Conservation (phyloP, 164 flowering plant genomes). For the Annona cherimola region DNA sequence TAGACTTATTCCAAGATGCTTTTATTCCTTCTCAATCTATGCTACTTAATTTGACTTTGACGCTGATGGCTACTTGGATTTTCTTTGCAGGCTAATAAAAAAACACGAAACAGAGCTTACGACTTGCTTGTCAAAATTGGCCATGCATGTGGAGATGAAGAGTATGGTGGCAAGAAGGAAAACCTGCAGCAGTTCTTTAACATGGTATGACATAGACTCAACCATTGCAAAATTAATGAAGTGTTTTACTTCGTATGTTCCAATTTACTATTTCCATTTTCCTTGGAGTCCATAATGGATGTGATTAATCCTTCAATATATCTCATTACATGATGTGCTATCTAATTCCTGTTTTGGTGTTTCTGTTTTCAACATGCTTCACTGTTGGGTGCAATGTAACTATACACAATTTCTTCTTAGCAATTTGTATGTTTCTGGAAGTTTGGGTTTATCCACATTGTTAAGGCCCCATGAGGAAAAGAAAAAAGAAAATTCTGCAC, state of each 20-base stretch:
- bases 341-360: background rate
- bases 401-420: background rate
- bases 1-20: background rate
- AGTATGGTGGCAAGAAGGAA: slow-evolving; percentile 70
- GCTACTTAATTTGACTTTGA: background rate
- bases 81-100: slow-evolving; percentile 68
- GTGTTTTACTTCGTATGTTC: too few relatives aligned
- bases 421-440: too few relatives aligned
- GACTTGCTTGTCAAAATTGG: slow-evolving; percentile 92
- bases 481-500: too few relatives aligned
- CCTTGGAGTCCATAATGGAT: too few relatives aligned
- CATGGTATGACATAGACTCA: slow-evolving; percentile 47
- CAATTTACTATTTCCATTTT: too few relatives aligned
- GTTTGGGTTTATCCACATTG: too few relatives aligned
- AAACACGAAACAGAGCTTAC: slow-evolving; percentile 94
- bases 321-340: background rate
- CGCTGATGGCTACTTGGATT: background rate
- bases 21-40: background rate
- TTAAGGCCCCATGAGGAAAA: too few relatives aligned
- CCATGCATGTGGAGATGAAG: slow-evolving; percentile 85
- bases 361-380: background rate
- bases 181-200: slow-evolving; percentile 54
- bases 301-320: too few relatives aligned
- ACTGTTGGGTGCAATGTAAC: background rate
- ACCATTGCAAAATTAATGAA: too few relatives aligned